Conservation (phyloP, 2,329 filamentous ascomycete genomes). For the Aphanoascus verrucosus region DNA sequence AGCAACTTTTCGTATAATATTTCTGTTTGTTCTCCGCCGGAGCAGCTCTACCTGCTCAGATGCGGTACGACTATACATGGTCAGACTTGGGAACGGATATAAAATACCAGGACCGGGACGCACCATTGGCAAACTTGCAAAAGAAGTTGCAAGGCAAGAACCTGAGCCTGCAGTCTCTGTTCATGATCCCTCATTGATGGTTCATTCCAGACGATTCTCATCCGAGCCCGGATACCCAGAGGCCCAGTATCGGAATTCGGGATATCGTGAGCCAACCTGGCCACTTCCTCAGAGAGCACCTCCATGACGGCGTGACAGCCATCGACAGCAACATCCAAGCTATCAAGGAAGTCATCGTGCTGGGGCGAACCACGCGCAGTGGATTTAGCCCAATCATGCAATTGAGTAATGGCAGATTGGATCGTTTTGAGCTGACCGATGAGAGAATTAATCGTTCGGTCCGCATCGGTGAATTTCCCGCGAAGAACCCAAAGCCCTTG, state of each 20-base stretch:
- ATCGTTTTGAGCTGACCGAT: slow-evolving; percentile 30
- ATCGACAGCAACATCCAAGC: slow-evolving; percentile 27
- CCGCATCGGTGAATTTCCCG: slow-evolving; percentile 29
- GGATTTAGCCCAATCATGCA: slow-evolving; percentile 27
- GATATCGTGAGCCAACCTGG: slow-evolving; percentile 21
- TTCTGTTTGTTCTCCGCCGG: slow-evolving; percentile 24
- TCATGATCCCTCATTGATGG: slow-evolving; percentile 28
- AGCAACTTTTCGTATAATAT: slow-evolving; percentile 28
- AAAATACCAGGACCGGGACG: background rate
- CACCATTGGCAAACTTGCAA: slow-evolving; percentile 33
- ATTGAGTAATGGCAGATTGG: slow-evolving; percentile 27
- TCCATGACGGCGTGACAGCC: slow-evolving; percentile 30
- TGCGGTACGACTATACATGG: slow-evolving; percentile 22
- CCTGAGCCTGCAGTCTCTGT: slow-evolving; percentile 28
- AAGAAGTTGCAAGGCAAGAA: slow-evolving; percentile 30
- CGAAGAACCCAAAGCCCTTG: slow-evolving; percentile 25
- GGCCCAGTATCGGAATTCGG: slow-evolving; percentile 15
- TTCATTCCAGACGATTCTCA: slow-evolving; percentile 30
- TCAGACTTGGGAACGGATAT: background rate
- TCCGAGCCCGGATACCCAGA: slow-evolving; percentile 21
- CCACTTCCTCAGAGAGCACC: slow-evolving; percentile 27
- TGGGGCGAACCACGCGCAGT: slow-evolving; percentile 20
- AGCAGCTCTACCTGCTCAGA: slow-evolving; percentile 29
- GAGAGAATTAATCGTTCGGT: slow-evolving; percentile 30
- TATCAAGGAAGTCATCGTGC: slow-evolving; percentile 22